phyloP scores from a whole-genome alignment of 306 rosid genomes.

The Luffa acutangula region DNA sequence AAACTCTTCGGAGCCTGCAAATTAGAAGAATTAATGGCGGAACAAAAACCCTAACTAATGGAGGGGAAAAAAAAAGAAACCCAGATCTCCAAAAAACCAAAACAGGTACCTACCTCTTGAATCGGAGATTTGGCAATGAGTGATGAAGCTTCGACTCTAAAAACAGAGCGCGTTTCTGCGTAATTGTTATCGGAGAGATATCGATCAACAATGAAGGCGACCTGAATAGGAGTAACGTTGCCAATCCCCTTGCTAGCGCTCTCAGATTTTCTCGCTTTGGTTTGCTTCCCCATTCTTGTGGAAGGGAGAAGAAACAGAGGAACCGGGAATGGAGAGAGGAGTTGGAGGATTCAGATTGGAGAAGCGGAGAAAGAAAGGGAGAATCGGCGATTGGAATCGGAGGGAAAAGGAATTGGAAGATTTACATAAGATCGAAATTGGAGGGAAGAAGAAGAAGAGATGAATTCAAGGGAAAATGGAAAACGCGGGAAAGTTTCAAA shows the following conservation, averaged over 20 bases:
- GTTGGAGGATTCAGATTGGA: not conserved
- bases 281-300: slow-evolving; percentile 45
- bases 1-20: slow-evolving; percentile 51
- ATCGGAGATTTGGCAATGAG: slow-evolving; percentile 49
- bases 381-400: not conserved
- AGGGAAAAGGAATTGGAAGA: not conserved
- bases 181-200: slow-evolving; percentile 56
- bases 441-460: slow-evolving; percentile 19
- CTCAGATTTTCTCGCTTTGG: slow-evolving; percentile 31
- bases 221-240: slow-evolving; percentile 49
- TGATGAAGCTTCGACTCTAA: slow-evolving; percentile 61
- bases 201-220: slow-evolving; percentile 79
- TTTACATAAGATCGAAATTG: not conserved
- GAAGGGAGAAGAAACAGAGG: not conserved
- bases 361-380: not conserved
- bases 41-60: not conserved
- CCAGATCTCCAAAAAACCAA: not conserved
- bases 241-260: slow-evolving; percentile 26
- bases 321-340: not conserved
- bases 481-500: slow-evolving; percentile 45
- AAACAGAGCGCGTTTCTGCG: slow-evolving; percentile 41
- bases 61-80: too few relatives aligned
- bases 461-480: not conserved
- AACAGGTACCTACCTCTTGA: slow-evolving; percentile 57
- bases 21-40: not conserved